These are phyloP conservation scores for Suillus brevipes DNA, from an alignment of 768 basidiomycete species.

Conservation along the genomic window DNA sequence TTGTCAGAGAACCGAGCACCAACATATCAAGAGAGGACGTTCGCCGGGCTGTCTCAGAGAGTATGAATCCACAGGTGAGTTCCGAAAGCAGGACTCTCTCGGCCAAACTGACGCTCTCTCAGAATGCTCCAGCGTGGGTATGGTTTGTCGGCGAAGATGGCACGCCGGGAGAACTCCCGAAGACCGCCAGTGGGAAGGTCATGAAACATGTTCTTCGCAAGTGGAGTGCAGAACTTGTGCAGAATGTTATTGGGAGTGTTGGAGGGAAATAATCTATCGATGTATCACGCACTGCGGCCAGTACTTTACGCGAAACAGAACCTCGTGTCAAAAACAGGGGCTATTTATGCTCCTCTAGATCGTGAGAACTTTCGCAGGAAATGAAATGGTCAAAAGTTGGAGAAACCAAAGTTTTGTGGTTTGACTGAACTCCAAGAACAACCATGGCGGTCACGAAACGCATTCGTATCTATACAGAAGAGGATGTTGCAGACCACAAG, in stretches of 20 bases:
- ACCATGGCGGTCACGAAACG: constrained; percentile 60
- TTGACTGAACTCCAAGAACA: constrained; percentile 16
- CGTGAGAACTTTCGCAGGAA: constrained; percentile 13
- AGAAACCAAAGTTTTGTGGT: background rate
- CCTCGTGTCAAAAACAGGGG: background rate
- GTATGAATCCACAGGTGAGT: constrained; percentile 80
- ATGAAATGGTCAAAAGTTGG: constrained; percentile 15
- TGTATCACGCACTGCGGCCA: background rate
- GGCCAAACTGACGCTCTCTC: constrained; percentile 11
- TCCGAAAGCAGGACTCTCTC: background rate
- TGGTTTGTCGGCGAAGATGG: constrained; percentile 80
- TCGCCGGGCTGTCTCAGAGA: constrained; percentile 48
- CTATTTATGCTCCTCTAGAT: background rate
- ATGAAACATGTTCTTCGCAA: constrained; percentile 75
- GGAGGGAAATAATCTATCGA: background rate
- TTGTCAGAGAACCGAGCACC: constrained; percentile 48
- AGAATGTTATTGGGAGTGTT: constrained; percentile 41
- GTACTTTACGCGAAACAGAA: no score
- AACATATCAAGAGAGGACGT: constrained; percentile 52
- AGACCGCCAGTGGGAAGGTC: constrained; percentile 87
- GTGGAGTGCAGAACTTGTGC: constrained; percentile 62
- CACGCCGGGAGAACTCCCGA: constrained; percentile 59
- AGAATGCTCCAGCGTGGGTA: constrained; percentile 82
- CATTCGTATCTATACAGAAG: constrained; percentile 68
- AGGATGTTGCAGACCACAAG: constrained; percentile 71